Conservation (phyloP, 2,329 filamentous ascomycete genomes). For the Phaeosphaeriaceae sp. region DNA sequence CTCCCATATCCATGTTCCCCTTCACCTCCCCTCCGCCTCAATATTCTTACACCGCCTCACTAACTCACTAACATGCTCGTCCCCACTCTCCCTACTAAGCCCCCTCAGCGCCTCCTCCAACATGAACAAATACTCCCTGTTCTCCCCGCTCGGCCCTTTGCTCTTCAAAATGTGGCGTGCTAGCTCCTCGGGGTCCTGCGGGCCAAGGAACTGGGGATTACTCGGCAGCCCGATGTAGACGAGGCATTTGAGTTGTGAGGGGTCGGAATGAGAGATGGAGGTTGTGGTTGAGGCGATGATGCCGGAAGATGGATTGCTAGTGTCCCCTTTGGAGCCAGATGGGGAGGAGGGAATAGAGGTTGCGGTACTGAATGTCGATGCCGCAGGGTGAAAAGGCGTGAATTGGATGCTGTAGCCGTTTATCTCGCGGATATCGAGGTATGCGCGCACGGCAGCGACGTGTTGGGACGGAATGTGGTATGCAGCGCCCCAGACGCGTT, state of each 20-base stretch:
- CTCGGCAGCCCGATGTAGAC: conserved; percentile 95
- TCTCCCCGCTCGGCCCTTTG: conserved; percentile 83
- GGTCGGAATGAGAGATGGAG: not conserved
- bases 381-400: conserved; percentile 77
- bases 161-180: conserved; percentile 82
- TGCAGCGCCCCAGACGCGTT: conserved; percentile 85
- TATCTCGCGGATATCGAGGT: conserved; percentile 95
- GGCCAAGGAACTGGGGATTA: conserved; percentile 90
- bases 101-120: conserved; percentile 77
- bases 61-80: conserved; percentile 85
- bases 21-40: conserved; percentile 49
- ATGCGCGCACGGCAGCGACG: conserved; percentile 82
- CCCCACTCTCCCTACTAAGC: conserved; percentile 77
- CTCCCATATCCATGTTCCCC: too few species aligned
- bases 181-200: conserved; percentile 77
- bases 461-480: conserved; percentile 79
- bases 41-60: conserved; percentile 74
- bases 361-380: conserved; percentile 23
- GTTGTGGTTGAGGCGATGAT: conserved; percentile 44
- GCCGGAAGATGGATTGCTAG: conserved; percentile 14
- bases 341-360: conserved; percentile 32
- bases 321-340: conserved; percentile 18
- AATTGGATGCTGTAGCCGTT: conserved; percentile 97
- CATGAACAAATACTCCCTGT: conserved; percentile 85
- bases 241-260: conserved; percentile 58